These are phyloP conservation scores for Phytophthora syringae DNA, from an alignment of 352 stramenopile species.

Conservation along the genomic window DNA sequence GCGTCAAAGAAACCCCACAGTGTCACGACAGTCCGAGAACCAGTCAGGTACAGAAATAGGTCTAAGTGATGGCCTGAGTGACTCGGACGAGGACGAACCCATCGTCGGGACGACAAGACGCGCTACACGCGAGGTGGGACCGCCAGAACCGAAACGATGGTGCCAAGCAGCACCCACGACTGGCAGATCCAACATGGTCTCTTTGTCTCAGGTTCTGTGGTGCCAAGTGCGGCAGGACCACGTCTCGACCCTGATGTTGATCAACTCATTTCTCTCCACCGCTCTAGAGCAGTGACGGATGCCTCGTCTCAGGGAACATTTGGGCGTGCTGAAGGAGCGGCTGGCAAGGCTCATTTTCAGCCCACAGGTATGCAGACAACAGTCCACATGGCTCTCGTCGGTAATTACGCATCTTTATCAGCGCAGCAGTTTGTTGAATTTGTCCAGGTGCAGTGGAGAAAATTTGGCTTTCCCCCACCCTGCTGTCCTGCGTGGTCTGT, in stretches of 20 bases:
- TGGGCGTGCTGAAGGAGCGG: too few relatives aligned
- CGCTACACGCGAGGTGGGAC: background rate
- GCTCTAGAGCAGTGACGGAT: background rate
- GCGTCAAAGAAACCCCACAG: too few relatives aligned
- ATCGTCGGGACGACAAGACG: background rate
- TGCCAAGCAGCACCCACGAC: background rate
- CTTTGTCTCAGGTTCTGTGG: background rate
- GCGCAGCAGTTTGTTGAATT: background rate
- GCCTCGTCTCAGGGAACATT: too few relatives aligned
- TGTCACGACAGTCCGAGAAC: too few relatives aligned
- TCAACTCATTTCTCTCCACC: background rate
- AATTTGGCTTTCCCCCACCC: background rate
- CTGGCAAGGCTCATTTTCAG: too few relatives aligned
- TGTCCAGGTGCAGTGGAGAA: background rate
- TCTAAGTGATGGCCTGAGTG: background rate
- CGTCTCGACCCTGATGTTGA: background rate
- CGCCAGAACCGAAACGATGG: too few relatives aligned
- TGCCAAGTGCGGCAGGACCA: too few relatives aligned
- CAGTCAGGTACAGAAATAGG: background rate
- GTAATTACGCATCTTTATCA: too few relatives aligned
- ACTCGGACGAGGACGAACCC: slow-evolving; percentile 1
- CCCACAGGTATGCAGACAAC: too few relatives aligned
- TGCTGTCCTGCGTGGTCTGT: slow-evolving; percentile 7
- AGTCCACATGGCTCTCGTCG: too few relatives aligned
- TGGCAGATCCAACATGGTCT: background rate